Base-by-base conservation (phyloP, 345 rosid species). In the Aquilaria yunnanensis region DNA sequence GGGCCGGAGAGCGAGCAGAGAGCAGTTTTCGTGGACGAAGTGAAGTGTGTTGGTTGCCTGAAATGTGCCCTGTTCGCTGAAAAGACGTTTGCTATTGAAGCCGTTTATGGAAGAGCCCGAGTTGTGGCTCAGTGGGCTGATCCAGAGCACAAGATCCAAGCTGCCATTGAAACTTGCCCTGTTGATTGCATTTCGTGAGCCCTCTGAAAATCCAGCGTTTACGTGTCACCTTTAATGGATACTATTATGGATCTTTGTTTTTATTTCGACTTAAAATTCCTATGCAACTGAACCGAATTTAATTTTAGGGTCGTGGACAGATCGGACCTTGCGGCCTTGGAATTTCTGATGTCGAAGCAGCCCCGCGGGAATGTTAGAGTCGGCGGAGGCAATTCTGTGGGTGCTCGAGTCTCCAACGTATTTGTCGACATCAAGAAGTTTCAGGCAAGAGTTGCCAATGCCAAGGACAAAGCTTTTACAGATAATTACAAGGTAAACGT, bases 81-180 rank as follows among this genome's bases (percentile, higher is more conserved):
- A 32, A 93, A 81, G 46, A 89, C 97, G 0, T 93, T 93, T 61
- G 97, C 97, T 5, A 80, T 93, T 2, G 97, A 93, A 73, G 76
- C 87, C 0, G 72, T 75, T 12, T 80, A 81, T 3, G 98, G 98
- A 9, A 85, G 97, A 75, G 98, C 98, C 0, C 75, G 98, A 55
- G 97, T 84, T 32, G 94, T 93, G 9, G 96, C 87, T 37, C 98
- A 89, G 63, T 89, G 98, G 98, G 98, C 97, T 66, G 97, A 93
- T 68, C 83, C 96, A 41, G 87, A 83, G 63, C 41, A 75, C 70
- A 87, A 80, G 71, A 85, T 93, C 75, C 73, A 71, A 41, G 83
- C 86, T 14, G 93, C 98, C 14, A 89, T 93, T 0, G 87, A 85
- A 48, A 65, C 92, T 7, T 89, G 98, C 37, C 96, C 97, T 1